Base-by-base conservation (phyloP, 176 grass and related monocot species). In the Stipa capillata region DNA sequence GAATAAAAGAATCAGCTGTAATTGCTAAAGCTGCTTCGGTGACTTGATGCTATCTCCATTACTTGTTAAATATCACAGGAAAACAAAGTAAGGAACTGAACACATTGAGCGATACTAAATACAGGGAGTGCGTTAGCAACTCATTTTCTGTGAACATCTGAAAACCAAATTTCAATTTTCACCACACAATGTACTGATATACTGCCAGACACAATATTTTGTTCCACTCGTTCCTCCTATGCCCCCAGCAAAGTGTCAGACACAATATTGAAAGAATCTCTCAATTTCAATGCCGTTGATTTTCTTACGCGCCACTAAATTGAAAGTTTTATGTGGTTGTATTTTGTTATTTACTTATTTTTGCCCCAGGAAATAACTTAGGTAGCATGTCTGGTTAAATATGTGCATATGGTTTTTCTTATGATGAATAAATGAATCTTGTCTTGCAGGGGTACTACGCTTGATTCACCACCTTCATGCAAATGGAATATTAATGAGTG, bases 401-500 rank as follows among this genome's bases (percentile, higher is more conserved):
- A 43, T 64, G 5, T 69, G 41, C 49, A 24, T 73, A 18, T 57
- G 48, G 6, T n/a, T 59, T 51, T 41, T 8, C 17, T 73, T 34
- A 34, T 54, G 13, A 20, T 45, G 11, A 31, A 41, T 77, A 13
- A 37, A 59, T 36, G 16, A 64, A 79, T 68, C 37, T 53, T 51
- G 29, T 81, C 29, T 49, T 92, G 58, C 85, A 97, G 89, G 95
- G 53, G 89, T 83, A 36, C 73, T 87, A 58, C 83, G 76, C 1
- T 85, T 97, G 63, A 79, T 97, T 37, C 79, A 69, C 73, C 95
- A 97, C 89, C 92, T 97, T 55, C 72, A 88, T 90, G 73, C 79
- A 39, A 94, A 90, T 44, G 74, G 80, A 43, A 66, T 97, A 81
- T 92, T 87, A 41, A 94, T 94, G 67, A 83, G 87, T 87, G 92